These are phyloP conservation scores for Tilletia setariae DNA, from an alignment of 1,284 basidiomycete genomes.

Conservation along the genomic window DNA sequence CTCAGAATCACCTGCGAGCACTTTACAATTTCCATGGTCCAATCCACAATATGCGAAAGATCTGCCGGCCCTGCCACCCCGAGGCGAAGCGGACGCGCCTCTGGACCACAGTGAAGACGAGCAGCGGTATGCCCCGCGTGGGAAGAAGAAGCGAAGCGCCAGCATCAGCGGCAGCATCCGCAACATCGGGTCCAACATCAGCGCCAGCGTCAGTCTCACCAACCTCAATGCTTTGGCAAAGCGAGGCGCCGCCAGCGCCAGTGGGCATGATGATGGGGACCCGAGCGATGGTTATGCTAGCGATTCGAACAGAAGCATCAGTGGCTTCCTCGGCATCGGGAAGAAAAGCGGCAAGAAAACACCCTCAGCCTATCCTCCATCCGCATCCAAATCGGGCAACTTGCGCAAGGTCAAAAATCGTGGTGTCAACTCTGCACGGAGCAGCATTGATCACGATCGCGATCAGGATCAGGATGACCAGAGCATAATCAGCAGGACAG, in stretches of 20 bases:
- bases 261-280: background rate
- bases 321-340: background rate
- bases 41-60: background rate
- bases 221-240: background rate
- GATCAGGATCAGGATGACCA: no score
- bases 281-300: background rate
- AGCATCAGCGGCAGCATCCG: background rate
- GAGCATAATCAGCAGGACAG: no score
- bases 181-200: background rate
- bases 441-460: no score
- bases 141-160: background rate
- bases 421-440: no score
- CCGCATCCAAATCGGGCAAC: no score
- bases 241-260: background rate
- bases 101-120: background rate
- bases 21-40: constrained; percentile 2
- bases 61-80: background rate
- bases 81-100: background rate
- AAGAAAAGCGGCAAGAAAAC: background rate
- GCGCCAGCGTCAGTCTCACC: constrained; percentile 6
- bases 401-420: no score
- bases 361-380: background rate
- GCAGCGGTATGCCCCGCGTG: background rate
- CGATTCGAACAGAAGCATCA: background rate
- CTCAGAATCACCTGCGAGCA: background rate